Base-by-base conservation (phyloP, 2,329 filamentous ascomycete genomes). In the Monilinia fructigena region DNA sequence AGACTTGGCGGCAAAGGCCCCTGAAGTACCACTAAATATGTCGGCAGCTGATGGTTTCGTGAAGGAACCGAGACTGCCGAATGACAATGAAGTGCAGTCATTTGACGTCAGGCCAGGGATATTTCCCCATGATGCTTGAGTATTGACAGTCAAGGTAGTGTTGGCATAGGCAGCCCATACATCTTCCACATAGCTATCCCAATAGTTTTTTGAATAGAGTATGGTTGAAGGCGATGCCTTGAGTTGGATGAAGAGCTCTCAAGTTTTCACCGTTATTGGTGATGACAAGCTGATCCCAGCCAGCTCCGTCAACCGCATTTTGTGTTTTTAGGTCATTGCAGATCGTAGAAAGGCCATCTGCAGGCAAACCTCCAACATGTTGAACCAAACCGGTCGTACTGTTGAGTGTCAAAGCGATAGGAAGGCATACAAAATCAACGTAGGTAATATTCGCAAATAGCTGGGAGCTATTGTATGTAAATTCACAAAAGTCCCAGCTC, bases 361-460 rank as follows among this genome's bases (percentile, higher is more conserved):
- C 68, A 0, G 70, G 71, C 78, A 90, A 83, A 23, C 89, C 89
- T 1, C 80, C 77, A 26, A 89, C 78, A 54, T 80, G 77, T 69
- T 83, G 79, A 0, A 79, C 78, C 0, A 70, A 73, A 20, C 81
- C 81, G 8, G 75, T 75, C 2, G 71, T 74, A 7, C 76, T 80
- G 48, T 79, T 78, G 20, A 86, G 77, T 8, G 80, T 79, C 68
- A 87, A 76, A 2, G 84, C 82, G 59, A 89, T 82, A 26, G 88
- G 87, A 70, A 89, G 74, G 71, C 80, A 80, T 68, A 92, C 84
- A 77, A 93, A 93, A 79, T 93, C 90, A 67, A 93, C 90, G 74
- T 89, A 88, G 68, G 82, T 86, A 71, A 93, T 87, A 71, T 90
- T 90, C 72, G 84, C 86, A 73, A 85, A 90, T 7, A 90, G 77